phyloP scores from a whole-genome alignment of 1,139 yeast species.

The Candida gigantensis region DNA sequence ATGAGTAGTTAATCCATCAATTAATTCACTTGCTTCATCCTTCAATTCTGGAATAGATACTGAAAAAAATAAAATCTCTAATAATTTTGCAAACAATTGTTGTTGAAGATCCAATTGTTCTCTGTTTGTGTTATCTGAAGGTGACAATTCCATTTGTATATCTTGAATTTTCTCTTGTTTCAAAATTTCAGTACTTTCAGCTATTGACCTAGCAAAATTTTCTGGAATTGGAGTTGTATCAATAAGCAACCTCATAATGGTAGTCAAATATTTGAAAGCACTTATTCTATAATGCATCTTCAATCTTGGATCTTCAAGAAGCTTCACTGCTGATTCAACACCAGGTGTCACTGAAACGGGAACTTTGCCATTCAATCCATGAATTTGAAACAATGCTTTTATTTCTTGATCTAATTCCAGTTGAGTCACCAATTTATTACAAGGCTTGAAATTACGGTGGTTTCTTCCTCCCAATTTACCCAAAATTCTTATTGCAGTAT shows the following conservation, averaged over 20 bases:
- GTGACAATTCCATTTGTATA: constrained; percentile 32
- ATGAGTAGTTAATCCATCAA: constrained; percentile 74
- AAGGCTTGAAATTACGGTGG: constrained; percentile 78
- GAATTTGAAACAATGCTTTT: constrained; percentile 65
- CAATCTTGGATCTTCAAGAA: constrained; percentile 66
- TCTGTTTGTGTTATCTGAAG: constrained; percentile 48
- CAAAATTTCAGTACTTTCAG: constrained; percentile 48
- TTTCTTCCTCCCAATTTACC: constrained; percentile 98
- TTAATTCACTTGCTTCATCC: constrained; percentile 63
- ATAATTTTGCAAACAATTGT: constrained; percentile 55
- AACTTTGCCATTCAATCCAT: constrained; percentile 62
- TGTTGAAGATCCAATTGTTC: constrained; percentile 60
- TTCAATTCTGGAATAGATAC: constrained; percentile 74
- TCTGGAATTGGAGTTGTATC: constrained; percentile 66
- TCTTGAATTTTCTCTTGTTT: constrained; percentile 44
- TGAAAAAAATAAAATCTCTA: constrained; percentile 74
- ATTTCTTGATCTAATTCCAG: constrained; percentile 67
- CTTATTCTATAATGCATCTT: constrained; percentile 69
- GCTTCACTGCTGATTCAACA: constrained; percentile 67
- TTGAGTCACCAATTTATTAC: constrained; percentile 59
- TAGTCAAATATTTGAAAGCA: constrained; percentile 72
- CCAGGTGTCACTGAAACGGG: constrained; percentile 85
- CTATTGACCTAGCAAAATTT: constrained; percentile 48
- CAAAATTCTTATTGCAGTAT: constrained; percentile 86
- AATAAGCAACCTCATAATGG: constrained; percentile 68